Evolutionary conservation across 129 eudicot species (phyloP).

Genomic region (Flaveria brownii): DNA sequence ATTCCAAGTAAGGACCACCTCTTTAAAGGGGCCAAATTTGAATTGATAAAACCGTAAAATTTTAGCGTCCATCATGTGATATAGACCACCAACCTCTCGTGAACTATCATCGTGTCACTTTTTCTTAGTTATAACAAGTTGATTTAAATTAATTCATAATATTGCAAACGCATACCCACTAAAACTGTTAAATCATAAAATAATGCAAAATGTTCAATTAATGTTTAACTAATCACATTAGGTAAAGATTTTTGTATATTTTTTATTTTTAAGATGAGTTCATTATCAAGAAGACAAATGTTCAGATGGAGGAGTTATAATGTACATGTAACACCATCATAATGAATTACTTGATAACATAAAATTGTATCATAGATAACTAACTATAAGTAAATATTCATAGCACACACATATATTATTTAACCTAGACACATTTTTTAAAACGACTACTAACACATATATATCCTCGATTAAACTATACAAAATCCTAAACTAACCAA

Average conservation of each 20-base stretch:
- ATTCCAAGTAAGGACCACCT: constrained; percentile 24
- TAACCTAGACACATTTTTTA: too few species aligned
- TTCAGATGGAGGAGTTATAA: background rate
- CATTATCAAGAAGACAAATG: constrained; percentile 11
- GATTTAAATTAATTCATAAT: constrained; percentile 20
- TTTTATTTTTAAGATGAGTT: background rate
- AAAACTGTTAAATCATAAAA: constrained; percentile 16
- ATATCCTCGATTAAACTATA: too few species aligned
- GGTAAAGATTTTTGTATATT: background rate
- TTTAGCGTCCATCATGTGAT: constrained; percentile 33
- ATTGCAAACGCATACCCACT: constrained; percentile 29
- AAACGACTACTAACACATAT: too few species aligned
- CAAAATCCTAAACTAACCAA: too few species aligned
- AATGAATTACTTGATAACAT: too few species aligned
- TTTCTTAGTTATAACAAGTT: constrained; percentile 28
- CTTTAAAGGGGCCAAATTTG: constrained; percentile 15
- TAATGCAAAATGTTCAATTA: background rate
- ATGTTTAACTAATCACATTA: constrained; percentile 12
- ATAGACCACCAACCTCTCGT: constrained; percentile 42
- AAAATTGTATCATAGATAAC: too few species aligned
- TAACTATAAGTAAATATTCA: too few species aligned
- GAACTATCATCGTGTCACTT: constrained; percentile 34
- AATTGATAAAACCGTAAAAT: constrained; percentile 7
- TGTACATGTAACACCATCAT: background rate
- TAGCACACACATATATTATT: too few species aligned